Evolutionary conservation across 2,329 filamentous ascomycete genomes (phyloP).

Genomic region (Microdochium nivale): DNA sequence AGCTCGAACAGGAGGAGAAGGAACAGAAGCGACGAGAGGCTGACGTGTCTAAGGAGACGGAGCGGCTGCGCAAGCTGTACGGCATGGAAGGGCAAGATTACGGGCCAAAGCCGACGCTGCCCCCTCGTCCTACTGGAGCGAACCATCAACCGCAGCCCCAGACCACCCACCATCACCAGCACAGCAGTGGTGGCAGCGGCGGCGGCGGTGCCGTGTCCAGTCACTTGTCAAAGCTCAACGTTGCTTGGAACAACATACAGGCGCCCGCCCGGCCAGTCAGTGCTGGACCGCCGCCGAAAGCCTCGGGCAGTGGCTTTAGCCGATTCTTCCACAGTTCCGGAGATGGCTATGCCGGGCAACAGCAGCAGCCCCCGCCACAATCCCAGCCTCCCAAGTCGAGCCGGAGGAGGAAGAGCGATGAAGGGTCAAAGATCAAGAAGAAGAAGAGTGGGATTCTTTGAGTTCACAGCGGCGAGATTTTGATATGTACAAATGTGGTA

Average conservation of each 20-base stretch:
- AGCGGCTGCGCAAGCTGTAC: slow-evolving; percentile 63
- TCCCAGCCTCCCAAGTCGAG: slow-evolving; percentile 33
- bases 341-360: slow-evolving; percentile 8
- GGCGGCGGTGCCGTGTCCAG: slow-evolving; percentile 15
- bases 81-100: slow-evolving; percentile 45
- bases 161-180: slow-evolving; percentile 8
- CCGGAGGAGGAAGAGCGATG: slow-evolving; percentile 21
- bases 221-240: slow-evolving; percentile 7
- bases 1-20: slow-evolving; percentile 58
- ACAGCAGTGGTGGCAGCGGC: too few relatives aligned
- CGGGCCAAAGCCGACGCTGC: slow-evolving; percentile 18
- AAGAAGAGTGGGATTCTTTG: slow-evolving; percentile 39
- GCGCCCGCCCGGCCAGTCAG: slow-evolving; percentile 39
- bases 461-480: neutral
- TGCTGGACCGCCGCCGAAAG: slow-evolving; percentile 27
- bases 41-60: slow-evolving; percentile 71
- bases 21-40: slow-evolving; percentile 47
- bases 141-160: slow-evolving; percentile 9
- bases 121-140: slow-evolving; percentile 17
- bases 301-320: slow-evolving; percentile 10
- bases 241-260: slow-evolving; percentile 3
- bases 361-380: slow-evolving; percentile 15
- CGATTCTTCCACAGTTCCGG: slow-evolving; percentile 20
- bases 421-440: slow-evolving; percentile 33
- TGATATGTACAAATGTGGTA: neutral